Evolutionary conservation across 352 stramenopile species (phyloP).

Genomic region (Phytophthora hibernalis): DNA sequence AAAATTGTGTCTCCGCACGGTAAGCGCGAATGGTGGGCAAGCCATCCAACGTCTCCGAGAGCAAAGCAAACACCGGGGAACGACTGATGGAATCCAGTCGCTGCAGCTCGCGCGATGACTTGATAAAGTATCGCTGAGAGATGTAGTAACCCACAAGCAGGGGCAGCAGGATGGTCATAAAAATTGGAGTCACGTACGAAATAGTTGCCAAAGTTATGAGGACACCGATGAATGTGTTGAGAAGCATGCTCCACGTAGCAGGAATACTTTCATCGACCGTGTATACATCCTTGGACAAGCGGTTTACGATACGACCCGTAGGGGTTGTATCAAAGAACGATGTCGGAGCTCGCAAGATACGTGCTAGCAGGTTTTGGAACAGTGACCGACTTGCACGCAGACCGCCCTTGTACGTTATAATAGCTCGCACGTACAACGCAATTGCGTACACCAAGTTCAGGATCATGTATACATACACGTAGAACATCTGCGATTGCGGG

Average conservation of each 20-base stretch:
- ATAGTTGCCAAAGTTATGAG: constrained; percentile 70
- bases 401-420: constrained; percentile 63
- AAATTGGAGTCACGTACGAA: constrained; percentile 72
- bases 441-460: constrained; percentile 71
- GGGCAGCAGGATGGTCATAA: constrained; percentile 81
- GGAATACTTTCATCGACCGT: constrained; percentile 80
- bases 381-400: constrained; percentile 67
- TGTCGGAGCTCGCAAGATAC: constrained; percentile 87
- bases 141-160: constrained; percentile 70
- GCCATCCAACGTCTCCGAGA: constrained; percentile 95
- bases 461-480: constrained; percentile 85
- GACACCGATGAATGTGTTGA: constrained; percentile 79
- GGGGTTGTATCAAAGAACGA: constrained; percentile 89
- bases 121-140: constrained; percentile 94
- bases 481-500: constrained; percentile 70
- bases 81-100: constrained; percentile 94
- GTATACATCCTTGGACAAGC: constrained; percentile 82
- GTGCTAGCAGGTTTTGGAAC: constrained; percentile 79
- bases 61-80: constrained; percentile 95
- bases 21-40: constrained; percentile 94
- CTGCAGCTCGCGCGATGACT: constrained; percentile 93
- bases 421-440: constrained; percentile 67
- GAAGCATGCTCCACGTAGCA: constrained; percentile 68
- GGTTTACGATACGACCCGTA: constrained; percentile 79
- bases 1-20: constrained; percentile 58